These are phyloP conservation scores for Bolboschoenus planiculmis DNA, from an alignment of 176 grass and related monocot genomes.

Conservation along the genomic window DNA sequence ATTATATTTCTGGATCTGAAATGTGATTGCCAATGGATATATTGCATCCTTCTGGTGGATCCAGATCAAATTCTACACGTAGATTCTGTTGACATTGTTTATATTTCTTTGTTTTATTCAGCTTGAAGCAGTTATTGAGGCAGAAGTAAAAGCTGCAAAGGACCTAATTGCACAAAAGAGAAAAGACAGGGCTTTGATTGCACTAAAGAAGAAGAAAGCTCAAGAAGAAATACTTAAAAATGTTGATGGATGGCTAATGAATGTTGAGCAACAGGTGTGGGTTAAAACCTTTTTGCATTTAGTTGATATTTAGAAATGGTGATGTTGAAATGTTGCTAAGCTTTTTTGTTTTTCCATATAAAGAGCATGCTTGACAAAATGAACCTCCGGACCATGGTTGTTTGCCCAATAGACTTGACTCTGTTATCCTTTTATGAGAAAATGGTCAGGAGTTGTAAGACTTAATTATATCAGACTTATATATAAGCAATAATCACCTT, in stretches of 20 bases:
- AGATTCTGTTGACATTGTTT: conserved; percentile 14
- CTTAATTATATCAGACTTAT: background rate
- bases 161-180: conserved; percentile 81
- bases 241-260: conserved; percentile 92
- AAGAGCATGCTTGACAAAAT: background rate
- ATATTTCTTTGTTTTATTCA: conserved; percentile 21
- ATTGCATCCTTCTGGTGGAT: background rate
- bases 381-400: background rate
- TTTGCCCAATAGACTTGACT: background rate
- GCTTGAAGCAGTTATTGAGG: conserved; percentile 90
- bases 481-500: background rate
- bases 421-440: background rate
- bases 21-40: background rate
- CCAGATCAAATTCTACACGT: background rate
- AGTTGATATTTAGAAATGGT: conserved; percentile 41
- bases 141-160: conserved; percentile 85
- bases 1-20: background rate
- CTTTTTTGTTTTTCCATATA: background rate
- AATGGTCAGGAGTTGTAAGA: background rate
- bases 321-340: background rate
- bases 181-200: conserved; percentile 91
- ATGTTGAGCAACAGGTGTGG: conserved; percentile 83
- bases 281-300: conserved; percentile 32
- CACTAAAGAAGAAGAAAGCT: conserved; percentile 92
- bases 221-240: conserved; percentile 88